Evolutionary conservation across 768 basidiomycete genomes (phyloP).

Genomic region (Mycena latifolia): DNA sequence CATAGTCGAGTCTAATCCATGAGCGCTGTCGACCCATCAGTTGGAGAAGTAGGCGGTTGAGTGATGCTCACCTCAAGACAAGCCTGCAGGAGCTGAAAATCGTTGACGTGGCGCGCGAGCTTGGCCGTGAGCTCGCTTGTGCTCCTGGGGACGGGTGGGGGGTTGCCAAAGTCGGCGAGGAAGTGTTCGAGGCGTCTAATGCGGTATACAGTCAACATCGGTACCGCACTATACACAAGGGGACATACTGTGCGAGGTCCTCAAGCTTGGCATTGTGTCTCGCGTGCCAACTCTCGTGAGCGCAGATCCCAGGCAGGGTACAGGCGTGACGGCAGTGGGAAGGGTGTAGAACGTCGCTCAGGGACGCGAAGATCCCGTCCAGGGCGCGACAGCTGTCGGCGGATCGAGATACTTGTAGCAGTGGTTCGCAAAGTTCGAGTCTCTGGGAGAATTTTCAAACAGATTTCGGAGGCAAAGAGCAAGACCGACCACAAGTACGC

Average conservation of each 20-base stretch:
- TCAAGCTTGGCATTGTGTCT: background rate
- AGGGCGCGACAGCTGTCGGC: background rate
- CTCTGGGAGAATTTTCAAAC: background rate
- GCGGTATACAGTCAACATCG: no score
- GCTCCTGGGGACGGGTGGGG: background rate
- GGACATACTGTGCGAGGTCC: background rate
- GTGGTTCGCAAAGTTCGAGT: background rate
- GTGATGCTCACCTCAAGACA: background rate
- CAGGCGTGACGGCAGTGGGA: background rate
- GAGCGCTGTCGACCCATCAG: background rate
- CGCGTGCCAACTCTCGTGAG: background rate
- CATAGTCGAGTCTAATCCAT: background rate
- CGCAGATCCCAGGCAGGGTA: background rate
- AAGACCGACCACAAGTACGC: no score
- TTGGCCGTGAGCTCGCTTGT: background rate
- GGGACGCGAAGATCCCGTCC: background rate
- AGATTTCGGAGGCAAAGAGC: no score
- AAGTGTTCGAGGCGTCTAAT: no score
- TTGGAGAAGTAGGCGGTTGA: background rate
- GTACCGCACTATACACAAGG: no score
- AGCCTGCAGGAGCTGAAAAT: background rate
- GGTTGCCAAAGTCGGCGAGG: background rate
- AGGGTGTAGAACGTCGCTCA: background rate
- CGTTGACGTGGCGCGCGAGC: background rate
- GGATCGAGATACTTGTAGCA: background rate